phyloP scores from a whole-genome alignment of 2,329 filamentous ascomycete genomes.

The Phoma sp. region DNA sequence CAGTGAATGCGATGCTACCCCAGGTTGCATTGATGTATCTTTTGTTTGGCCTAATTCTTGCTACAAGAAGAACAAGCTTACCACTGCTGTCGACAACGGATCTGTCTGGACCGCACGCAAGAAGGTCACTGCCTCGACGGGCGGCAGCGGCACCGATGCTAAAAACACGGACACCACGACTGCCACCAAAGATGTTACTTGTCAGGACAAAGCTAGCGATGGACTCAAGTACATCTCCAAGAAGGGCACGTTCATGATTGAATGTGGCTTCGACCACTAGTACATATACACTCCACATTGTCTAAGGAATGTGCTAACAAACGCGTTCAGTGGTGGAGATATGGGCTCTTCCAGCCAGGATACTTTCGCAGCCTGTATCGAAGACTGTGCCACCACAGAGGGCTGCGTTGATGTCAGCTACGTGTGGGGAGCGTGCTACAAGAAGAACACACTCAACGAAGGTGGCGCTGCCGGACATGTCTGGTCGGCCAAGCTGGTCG shows the following conservation, averaged over 20 bases:
- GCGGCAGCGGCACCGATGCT: neutral
- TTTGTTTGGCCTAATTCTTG: constrained; percentile 12
- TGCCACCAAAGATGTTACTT: neutral
- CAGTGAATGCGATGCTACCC: constrained; percentile 8
- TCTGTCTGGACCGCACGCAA: constrained; percentile 16
- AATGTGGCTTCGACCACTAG: constrained; percentile 14
- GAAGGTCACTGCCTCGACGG: constrained; percentile 5
- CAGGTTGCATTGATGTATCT: constrained; percentile 10
- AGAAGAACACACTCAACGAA: constrained; percentile 12
- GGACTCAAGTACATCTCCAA: constrained; percentile 12
- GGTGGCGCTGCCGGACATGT: constrained; percentile 9
- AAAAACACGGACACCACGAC: neutral
- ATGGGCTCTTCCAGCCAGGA: constrained; percentile 8
- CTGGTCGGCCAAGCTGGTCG: constrained; percentile 8
- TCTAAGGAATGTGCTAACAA: neutral
- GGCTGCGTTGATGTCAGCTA: constrained; percentile 14
- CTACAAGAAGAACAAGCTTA: constrained; percentile 18
- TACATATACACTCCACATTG: neutral
- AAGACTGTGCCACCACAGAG: constrained; percentile 8
- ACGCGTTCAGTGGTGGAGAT: constrained; percentile 1
- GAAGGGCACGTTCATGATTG: constrained; percentile 10
- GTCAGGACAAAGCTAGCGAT: constrained; percentile 10
- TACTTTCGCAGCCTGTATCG: constrained; percentile 14
- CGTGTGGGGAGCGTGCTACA: constrained; percentile 13
- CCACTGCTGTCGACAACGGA: constrained; percentile 5